Evolutionary conservation across 345 rosid genomes (phyloP).

Genomic region (Arabidopsis thaliana): TAIR10.1 NC_003076.8:21482501-21483000

Average conservation of each 20-base stretch:
- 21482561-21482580: slow-evolving; percentile 47
- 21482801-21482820: slow-evolving; percentile 78
- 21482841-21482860: slow-evolving; percentile 79
- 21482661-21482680: slow-evolving; percentile 57
- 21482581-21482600: slow-evolving; percentile 71
- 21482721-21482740: not conserved
- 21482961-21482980: not conserved
- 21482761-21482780: slow-evolving; percentile 96
- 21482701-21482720: not conserved
- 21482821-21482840: slow-evolving; percentile 84
- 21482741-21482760: slow-evolving; percentile 69
- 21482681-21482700: not conserved
- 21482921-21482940: slow-evolving; percentile 5
- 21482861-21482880: slow-evolving; percentile 67
- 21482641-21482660: slow-evolving; percentile 90
- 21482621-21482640: slow-evolving; percentile 91
- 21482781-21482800: slow-evolving; percentile 71
- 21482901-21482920: not conserved
- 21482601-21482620: slow-evolving; percentile 81
- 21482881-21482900: slow-evolving; percentile 70
- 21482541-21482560: not conserved
- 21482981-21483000: not conserved
- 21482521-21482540: not conserved
- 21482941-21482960: not conserved
- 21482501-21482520: slow-evolving; percentile 62